These are phyloP conservation scores for Podila minutissima DNA, from an alignment of 192 early-diverging fungal species.

Conservation along the genomic window DNA sequence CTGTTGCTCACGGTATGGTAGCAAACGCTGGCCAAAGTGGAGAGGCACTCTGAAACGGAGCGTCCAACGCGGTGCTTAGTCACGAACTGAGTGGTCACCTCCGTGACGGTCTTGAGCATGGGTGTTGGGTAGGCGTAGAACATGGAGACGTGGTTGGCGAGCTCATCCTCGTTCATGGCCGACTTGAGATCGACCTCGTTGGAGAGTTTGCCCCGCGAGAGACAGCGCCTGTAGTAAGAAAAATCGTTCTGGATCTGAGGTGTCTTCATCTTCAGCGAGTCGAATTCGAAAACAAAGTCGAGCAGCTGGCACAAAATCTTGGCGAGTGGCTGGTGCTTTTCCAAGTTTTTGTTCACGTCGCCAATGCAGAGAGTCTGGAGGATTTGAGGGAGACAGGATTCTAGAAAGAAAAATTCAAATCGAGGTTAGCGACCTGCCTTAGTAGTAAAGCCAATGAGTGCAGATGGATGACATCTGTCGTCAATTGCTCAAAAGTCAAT, in stretches of 20 bases:
- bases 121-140: constrained; percentile 97
- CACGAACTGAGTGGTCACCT: constrained; percentile 78
- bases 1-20: constrained; percentile 82
- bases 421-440: not conserved
- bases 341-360: constrained; percentile 71
- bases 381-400: constrained; percentile 68
- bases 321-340: constrained; percentile 81
- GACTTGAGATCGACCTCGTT: constrained; percentile 70
- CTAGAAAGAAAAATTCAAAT: constrained; percentile 42
- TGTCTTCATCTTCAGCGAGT: constrained; percentile 90
- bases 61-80: constrained; percentile 54
- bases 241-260: constrained; percentile 97
- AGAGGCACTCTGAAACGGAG: constrained; percentile 75
- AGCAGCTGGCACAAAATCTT: constrained; percentile 85
- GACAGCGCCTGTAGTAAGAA: constrained; percentile 94
- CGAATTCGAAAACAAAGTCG: constrained; percentile 91
- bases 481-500: not conserved
- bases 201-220: constrained; percentile 78
- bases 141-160: constrained; percentile 94
- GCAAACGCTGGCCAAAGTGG: constrained; percentile 81
- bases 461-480: constrained; percentile 5
- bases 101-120: constrained; percentile 89
- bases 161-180: constrained; percentile 80
- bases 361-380: constrained; percentile 74
- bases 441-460: not conserved